Base-by-base conservation (phyloP, 371 early-diverging fungal species). In the Rhizopus arrhizus region DNA sequence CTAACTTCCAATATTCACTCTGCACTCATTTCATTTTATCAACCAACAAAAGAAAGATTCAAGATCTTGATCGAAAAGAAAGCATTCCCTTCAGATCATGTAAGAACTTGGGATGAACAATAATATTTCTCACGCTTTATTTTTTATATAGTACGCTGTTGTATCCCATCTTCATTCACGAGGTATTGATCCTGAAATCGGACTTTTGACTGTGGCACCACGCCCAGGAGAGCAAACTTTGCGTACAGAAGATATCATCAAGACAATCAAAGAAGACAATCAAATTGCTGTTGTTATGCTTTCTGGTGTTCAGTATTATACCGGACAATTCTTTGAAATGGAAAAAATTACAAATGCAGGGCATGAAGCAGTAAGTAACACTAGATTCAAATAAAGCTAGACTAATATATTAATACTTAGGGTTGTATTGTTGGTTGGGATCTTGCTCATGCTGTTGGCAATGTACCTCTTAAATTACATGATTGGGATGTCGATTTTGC, bases 401-500 rank as follows among this genome's bases (percentile, higher is more conserved):
- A 48, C 16, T 36, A 12, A 36, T 9, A n/a, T 15, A n/a, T 8
- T 15, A 22, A 22, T 22, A 10, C 34, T 12, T 40, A 88, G 87
- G 95, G 95, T 1, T 94, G 95, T 61, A 65, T 92, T 40, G 95
- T 96, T 5, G 98, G 97, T 3, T 96, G 90, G 83, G 98, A 98
- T 77, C 81, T 98, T 55, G 97, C 98, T 0, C 98, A 98, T 65
- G 97, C 97, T 5, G 95, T 86, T 4, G 98, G 98, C 31, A 98
- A 98, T 75, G 90, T 95, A 0, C 89, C 89, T 34, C 72, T 97
- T 40, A 56, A 84, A 31, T 75, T 98, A 58, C 95, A 97, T 74
- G 95, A 95, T 60, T 98, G 98, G 98, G 74, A 89, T 45, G 96
- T 96, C 5, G 98, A 98, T 65, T 97, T 97, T 83, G 98, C 97